Percentiles rank a stretch among this genome's conserved stretches.
Conservation (phyloP, 345 rosid genomes). For the Aethionema arabicum region DNA sequence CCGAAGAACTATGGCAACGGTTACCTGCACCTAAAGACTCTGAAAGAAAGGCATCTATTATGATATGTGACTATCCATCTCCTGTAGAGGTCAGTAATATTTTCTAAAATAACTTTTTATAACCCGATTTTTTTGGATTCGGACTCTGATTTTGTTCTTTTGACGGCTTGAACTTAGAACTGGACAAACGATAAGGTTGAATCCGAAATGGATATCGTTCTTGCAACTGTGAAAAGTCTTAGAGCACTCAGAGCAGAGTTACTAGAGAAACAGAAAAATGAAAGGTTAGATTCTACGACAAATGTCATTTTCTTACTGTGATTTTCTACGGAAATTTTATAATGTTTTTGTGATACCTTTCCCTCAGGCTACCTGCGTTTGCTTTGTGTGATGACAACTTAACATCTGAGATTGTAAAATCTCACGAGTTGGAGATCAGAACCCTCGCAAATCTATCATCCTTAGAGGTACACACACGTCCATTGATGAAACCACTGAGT, state of each 20-base stretch:
- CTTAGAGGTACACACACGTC: conserved; percentile 47
- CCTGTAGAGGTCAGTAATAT: conserved; percentile 51
- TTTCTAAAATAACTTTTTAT: conserved; percentile 5
- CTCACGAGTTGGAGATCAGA: conserved; percentile 69
- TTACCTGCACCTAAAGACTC: conserved; percentile 54
- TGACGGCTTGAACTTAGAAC: conserved; percentile 37
- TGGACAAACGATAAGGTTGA: conserved; percentile 73
- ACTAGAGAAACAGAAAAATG: conserved; percentile 72
- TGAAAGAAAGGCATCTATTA: conserved; percentile 63
- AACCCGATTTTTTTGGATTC: neutral
- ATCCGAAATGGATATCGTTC: conserved; percentile 72
- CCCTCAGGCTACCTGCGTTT: conserved; percentile 77
- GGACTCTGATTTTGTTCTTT: conserved; percentile 15
- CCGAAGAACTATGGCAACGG: conserved; percentile 96
- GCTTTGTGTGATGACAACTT: conserved; percentile 67
- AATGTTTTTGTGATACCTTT: neutral
- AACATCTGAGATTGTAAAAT: conserved; percentile 49
- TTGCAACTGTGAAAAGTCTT: conserved; percentile 63
- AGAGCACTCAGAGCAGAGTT: conserved; percentile 76
- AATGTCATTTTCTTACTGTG: conserved; percentile 1
- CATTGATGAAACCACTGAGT: neutral
- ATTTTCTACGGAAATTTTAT: neutral
- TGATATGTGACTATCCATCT: conserved; percentile 80
- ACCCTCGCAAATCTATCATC: conserved; percentile 82
- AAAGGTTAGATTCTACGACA: conserved; percentile 48